Evolutionary conservation across 169 alveolate species (phyloP).

Genomic region (Perkinsus olseni): DNA sequence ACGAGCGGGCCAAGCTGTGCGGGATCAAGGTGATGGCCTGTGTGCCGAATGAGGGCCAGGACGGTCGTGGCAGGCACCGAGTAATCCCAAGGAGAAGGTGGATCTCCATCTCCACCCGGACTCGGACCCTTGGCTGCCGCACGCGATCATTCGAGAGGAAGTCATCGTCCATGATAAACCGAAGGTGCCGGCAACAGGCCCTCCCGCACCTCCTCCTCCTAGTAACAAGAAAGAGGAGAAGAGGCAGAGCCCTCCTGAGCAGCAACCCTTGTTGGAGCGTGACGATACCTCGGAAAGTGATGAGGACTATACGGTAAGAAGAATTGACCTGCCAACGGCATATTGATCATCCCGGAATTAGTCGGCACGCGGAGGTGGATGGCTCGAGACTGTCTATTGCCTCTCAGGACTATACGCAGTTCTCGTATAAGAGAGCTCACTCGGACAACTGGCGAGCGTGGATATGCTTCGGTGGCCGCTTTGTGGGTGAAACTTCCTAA

Average conservation of each 20-base stretch:
- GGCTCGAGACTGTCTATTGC: background rate
- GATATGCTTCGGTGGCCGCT: background rate
- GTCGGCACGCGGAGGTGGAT: background rate
- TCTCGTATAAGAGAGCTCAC: background rate
- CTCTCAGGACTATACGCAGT: background rate
- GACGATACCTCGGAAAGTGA: background rate
- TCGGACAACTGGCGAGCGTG: background rate
- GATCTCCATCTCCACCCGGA: background rate
- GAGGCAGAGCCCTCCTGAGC: background rate
- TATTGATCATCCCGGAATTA: background rate
- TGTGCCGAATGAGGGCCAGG: too few species aligned
- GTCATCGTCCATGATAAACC: background rate
- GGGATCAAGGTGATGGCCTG: background rate
- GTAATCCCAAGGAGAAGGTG: background rate
- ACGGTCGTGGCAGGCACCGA: background rate
- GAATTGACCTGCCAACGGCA: background rate
- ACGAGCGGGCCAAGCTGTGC: background rate
- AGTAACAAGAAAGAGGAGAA: background rate
- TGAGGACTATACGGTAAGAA: background rate
- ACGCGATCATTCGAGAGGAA: background rate
- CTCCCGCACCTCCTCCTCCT: background rate
- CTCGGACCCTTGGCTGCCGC: background rate
- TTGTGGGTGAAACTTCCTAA: background rate
- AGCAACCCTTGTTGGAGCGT: background rate
- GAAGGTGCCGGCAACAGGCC: too few species aligned